Conservation (phyloP, 2,329 filamentous ascomycete species). For the Trichoderma sp. region DNA sequence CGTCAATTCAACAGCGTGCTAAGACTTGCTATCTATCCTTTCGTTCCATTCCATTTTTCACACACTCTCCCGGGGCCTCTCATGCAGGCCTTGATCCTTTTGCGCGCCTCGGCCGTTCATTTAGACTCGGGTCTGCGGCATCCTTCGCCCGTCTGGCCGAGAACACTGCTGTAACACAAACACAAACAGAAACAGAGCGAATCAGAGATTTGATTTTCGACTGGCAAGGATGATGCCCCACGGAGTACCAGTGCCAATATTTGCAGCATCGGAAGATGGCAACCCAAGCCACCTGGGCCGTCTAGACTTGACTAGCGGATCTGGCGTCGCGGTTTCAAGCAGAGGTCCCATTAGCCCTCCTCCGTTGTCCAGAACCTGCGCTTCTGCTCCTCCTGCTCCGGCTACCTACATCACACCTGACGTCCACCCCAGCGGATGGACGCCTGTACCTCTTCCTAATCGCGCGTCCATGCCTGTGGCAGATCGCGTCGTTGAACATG, state of each 20-base stretch:
- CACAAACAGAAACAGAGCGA: not conserved
- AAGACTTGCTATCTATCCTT: not conserved
- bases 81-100: not conserved
- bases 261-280: conserved; percentile 1
- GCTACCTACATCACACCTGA: not conserved
- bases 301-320: conserved; percentile 15
- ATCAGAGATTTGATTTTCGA: not conserved
- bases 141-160: not conserved
- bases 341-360: conserved; percentile 34
- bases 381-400: conserved; percentile 4
- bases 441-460: conserved; percentile 4
- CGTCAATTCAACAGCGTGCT: not conserved
- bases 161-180: not conserved
- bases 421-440: not conserved
- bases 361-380: conserved; percentile 28
- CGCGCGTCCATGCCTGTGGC: conserved; percentile 20
- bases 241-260: not conserved
- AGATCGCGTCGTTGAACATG: conserved; percentile 25
- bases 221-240: conserved; percentile 11
- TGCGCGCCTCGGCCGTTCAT: not conserved
- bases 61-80: not conserved
- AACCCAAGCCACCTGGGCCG: conserved; percentile 8
- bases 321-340: conserved; percentile 17
- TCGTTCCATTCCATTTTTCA: not conserved
- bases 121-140: not conserved